phyloP scores from a whole-genome alignment of 495 filamentous ascomycete species.

The Penicillium pulvis region DNA sequence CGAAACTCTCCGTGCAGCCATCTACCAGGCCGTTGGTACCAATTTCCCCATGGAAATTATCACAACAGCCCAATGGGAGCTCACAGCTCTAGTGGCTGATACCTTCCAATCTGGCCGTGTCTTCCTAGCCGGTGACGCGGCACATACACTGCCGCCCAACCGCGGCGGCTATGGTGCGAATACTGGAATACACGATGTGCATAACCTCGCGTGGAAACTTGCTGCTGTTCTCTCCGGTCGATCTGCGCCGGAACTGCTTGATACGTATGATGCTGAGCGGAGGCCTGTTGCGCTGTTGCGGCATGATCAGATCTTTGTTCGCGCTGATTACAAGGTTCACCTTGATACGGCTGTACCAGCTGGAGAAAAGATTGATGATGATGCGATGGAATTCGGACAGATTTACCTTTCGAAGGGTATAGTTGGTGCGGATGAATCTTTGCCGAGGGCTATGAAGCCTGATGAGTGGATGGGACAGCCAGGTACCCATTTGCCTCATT shows the following conservation, averaged over 20 bases:
- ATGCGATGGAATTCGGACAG: conserved; percentile 32
- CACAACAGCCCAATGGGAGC: conserved; percentile 31
- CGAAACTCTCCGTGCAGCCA: conserved; percentile 12
- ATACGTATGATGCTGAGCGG: conserved; percentile 53
- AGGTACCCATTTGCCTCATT: conserved; percentile 32
- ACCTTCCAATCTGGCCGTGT: conserved; percentile 36
- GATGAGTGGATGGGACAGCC: conserved; percentile 33
- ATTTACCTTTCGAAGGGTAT: conserved; percentile 22
- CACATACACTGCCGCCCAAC: conserved; percentile 51
- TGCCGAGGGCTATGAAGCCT: conserved; percentile 25
- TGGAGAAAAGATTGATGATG: conserved; percentile 26
- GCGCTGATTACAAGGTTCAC: conserved; percentile 29
- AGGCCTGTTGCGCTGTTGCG: conserved; percentile 45
- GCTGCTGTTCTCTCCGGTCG: conserved; percentile 45
- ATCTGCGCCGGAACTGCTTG: conserved; percentile 41
- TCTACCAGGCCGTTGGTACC: conserved; percentile 26
- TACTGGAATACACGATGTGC: conserved; percentile 49
- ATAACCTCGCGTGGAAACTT: conserved; percentile 52
- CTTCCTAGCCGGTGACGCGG: conserved; percentile 53
- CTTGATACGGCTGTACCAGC: conserved; percentile 12
- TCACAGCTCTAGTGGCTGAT: conserved; percentile 30
- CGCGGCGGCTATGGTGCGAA: conserved; percentile 52
- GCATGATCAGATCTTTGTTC: conserved; percentile 34
- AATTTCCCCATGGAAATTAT: conserved; percentile 31
- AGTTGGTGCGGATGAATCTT: conserved; percentile 14